These are phyloP conservation scores for Phytophthora rubi DNA, from an alignment of 352 stramenopile genomes.

Conservation along the genomic window DNA sequence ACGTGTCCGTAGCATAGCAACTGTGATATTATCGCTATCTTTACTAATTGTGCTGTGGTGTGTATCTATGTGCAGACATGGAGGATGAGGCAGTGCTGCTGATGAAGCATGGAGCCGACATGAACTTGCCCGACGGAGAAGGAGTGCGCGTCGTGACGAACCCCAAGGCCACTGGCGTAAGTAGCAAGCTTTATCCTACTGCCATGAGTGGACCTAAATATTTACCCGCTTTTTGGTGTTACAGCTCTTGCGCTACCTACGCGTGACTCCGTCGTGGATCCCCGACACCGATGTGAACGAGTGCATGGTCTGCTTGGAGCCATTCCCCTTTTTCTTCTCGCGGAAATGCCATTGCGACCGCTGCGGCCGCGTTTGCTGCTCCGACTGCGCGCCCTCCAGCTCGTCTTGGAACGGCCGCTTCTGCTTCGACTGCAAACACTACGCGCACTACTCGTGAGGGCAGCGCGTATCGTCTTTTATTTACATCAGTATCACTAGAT, in stretches of 20 bases:
- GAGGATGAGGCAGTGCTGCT: slow-evolving; percentile 64
- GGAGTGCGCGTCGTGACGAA: slow-evolving; percentile 60
- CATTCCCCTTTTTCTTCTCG: slow-evolving; percentile 76
- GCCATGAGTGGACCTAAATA: neutral
- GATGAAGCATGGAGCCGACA: slow-evolving; percentile 69
- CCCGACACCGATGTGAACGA: slow-evolving; percentile 53
- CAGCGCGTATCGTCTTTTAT: slow-evolving; percentile 23
- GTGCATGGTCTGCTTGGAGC: slow-evolving; percentile 81
- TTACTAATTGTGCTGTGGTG: slow-evolving; percentile 8
- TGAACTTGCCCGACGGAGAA: slow-evolving; percentile 74
- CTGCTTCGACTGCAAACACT: slow-evolving; percentile 84
- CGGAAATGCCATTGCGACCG: slow-evolving; percentile 78
- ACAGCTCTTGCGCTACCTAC: slow-evolving; percentile 62
- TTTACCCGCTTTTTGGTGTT: slow-evolving; percentile 4
- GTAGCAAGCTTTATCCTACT: slow-evolving; percentile 11
- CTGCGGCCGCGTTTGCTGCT: slow-evolving; percentile 81
- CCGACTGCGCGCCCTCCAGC: slow-evolving; percentile 70
- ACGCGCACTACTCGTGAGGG: slow-evolving; percentile 55
- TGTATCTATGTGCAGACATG: slow-evolving; percentile 45
- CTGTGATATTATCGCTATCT: neutral
- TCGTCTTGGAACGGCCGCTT: slow-evolving; percentile 77
- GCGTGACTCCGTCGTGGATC: slow-evolving; percentile 70
- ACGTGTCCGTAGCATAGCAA: neutral
- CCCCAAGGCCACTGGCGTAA: slow-evolving; percentile 66
- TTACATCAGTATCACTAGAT: slow-evolving; percentile 24